Evolutionary conservation across 441 rosid genomes (phyloP), one percentile per base, ranked within the genome.

Genomic region (Euphorbia celastroides): DNA sequence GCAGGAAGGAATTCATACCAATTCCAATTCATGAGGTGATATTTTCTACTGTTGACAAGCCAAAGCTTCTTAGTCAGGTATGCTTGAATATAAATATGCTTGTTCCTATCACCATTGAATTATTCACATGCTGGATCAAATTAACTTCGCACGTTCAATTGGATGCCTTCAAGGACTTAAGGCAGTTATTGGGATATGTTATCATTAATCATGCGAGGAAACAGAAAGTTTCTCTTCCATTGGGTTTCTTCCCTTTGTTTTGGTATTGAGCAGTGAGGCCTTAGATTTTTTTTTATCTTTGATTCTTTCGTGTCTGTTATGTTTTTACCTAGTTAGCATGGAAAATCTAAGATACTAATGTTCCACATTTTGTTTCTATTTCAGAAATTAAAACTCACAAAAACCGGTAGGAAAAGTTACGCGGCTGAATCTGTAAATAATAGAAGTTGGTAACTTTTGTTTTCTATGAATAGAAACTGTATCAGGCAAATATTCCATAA

Each of bases 11-110:
- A 36, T 38, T 31, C 48, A 50, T 67, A 32, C 69, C 67, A 62
- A 58, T 75, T 61, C 87, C 84, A 48, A 74, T 80, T 65, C 90
- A 89, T 67, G 92, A 89, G 84, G 88, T 89, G 57, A 79, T 83
- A 72, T 89, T 89, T 81, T 89, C 88, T 60, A 81, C 89, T 1
- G 61, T 80, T 56, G 96, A 89, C 77, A 89, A 79, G 75, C 92
- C 90, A 54, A 89, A 89, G 84, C 86, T 86, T 77, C 90, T 86
- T 71, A 85, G 96, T 80, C 86, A 86, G 90, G 96, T 86, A 78
- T 62, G 12, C 25, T 48, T 10, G 22, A 19, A 48, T 48, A 8
- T 73, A 67, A 70, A 20, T 66, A 19, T 74, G 17, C 44, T 65
- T 6, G 36, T 28, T 23, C 52, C 30, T 27, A 52, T 46, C 23